phyloP scores from a whole-genome alignment of 805 yeast genomes.

The Lachancea nothofagi region DNA sequence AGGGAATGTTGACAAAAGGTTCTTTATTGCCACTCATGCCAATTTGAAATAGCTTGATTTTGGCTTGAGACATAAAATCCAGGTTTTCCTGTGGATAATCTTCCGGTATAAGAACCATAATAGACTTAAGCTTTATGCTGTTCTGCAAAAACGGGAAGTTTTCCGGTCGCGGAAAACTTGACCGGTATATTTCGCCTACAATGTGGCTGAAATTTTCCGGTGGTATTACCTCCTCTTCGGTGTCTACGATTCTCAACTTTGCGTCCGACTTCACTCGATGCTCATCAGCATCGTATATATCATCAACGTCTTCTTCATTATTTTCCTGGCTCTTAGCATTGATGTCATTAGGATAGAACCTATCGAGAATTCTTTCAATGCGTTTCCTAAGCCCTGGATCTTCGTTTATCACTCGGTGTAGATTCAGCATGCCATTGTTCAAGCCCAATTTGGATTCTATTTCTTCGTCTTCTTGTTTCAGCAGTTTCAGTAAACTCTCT shows the following conservation, averaged over 20 bases:
- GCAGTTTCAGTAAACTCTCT: neutral
- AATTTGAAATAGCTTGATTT: slow-evolving; percentile 71
- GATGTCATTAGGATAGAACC: slow-evolving; percentile 10
- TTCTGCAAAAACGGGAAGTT: slow-evolving; percentile 66
- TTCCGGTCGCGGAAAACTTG: slow-evolving; percentile 84
- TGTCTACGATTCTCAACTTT: neutral
- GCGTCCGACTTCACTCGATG: slow-evolving; percentile 17
- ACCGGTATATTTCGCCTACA: slow-evolving; percentile 69
- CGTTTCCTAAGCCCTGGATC: slow-evolving; percentile 14
- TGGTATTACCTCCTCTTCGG: slow-evolving; percentile 35
- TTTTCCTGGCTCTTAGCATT: neutral
- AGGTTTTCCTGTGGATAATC: slow-evolving; percentile 77
- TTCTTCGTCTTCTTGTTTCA: slow-evolving; percentile 6
- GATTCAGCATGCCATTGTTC: slow-evolving; percentile 10
- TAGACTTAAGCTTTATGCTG: slow-evolving; percentile 57
- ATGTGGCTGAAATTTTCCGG: slow-evolving; percentile 94
- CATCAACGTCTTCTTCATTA: slow-evolving; percentile 23
- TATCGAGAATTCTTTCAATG: slow-evolving; percentile 15
- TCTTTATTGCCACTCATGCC: slow-evolving; percentile 96
- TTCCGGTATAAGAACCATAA: slow-evolving; percentile 84
- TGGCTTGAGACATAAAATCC: slow-evolving; percentile 54
- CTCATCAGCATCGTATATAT: slow-evolving; percentile 21
- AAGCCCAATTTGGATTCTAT: slow-evolving; percentile 6
- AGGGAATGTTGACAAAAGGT: slow-evolving; percentile 76
- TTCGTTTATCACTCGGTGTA: slow-evolving; percentile 17